Conservation (phyloP, 495 filamentous ascomycete genomes). For the Podospora anserina region DNA sequence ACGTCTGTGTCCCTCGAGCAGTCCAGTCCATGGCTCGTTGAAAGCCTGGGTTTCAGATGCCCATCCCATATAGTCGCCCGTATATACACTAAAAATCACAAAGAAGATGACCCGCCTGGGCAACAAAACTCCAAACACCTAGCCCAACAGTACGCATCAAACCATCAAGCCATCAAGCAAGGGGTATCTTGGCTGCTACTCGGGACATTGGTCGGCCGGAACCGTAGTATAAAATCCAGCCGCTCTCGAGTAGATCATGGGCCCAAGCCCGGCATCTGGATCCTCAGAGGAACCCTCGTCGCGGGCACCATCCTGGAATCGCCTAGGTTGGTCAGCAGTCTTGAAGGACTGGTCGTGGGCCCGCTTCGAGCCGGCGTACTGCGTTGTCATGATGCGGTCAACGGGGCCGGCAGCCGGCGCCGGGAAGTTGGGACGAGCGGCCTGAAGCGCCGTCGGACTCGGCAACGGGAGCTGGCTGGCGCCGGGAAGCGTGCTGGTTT, state of each 20-base stretch:
- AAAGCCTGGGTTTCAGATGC: not conserved
- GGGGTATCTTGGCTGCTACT: not conserved
- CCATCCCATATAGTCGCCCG: conserved; percentile 10
- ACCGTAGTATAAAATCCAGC: conserved; percentile 13
- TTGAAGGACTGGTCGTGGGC: conserved; percentile 29
- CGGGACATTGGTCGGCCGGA: not conserved
- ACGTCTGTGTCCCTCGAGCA: conserved; percentile 5
- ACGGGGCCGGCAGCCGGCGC: conserved; percentile 15
- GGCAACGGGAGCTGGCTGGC: conserved; percentile 20
- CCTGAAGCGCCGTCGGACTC: conserved; percentile 13
- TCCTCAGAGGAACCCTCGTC: conserved; percentile 26
- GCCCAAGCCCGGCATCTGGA: not conserved
- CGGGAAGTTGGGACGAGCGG: not conserved
- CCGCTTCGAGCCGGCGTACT: conserved; percentile 33
- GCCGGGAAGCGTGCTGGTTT: not conserved
- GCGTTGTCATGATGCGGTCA: conserved; percentile 13
- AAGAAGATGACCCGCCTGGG: not conserved
- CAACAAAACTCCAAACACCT: conserved; percentile 6
- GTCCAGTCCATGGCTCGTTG: not conserved
- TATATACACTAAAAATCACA: not conserved
- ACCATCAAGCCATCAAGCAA: conserved; percentile 2
- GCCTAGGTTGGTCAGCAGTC: conserved; percentile 12
- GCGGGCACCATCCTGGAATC: conserved; percentile 31
- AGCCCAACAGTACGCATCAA: conserved; percentile 7
- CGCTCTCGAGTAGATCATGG: conserved; percentile 25